Evolutionary conservation across 129 eudicot species (phyloP).

Genomic region (Chrysanthemum makinoi): DNA sequence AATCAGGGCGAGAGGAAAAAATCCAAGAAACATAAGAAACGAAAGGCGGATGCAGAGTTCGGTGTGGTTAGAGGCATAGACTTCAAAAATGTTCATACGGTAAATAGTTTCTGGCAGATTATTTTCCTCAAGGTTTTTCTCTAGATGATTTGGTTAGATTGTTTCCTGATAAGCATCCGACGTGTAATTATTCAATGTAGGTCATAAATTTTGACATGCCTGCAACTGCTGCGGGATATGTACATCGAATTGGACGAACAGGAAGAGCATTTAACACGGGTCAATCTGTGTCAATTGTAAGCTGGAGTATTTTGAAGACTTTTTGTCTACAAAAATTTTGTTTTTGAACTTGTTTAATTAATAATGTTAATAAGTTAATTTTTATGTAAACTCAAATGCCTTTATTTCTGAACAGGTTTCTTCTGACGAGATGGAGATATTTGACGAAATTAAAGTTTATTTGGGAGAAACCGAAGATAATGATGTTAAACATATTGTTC

Average conservation of each 20-base stretch:
- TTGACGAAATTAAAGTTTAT: conserved; percentile 70
- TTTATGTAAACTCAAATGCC: neutral
- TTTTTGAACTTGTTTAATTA: neutral
- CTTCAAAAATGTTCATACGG: conserved; percentile 95
- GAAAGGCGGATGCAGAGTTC: conserved; percentile 71
- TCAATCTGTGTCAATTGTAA: conserved; percentile 90
- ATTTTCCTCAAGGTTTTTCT: neutral
- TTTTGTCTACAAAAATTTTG: neutral
- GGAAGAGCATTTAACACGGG: conserved; percentile 94
- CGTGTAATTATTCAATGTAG: conserved; percentile 31
- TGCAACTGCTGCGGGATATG: conserved; percentile 72
- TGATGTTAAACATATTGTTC: conserved; percentile 53
- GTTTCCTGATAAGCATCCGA: neutral
- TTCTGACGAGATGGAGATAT: conserved; percentile 69
- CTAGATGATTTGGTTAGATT: neutral
- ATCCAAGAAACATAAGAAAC: conserved; percentile 56
- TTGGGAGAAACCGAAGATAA: conserved; percentile 57
- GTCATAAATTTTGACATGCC: conserved; percentile 98
- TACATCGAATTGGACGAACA: conserved; percentile 97
- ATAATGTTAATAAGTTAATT: neutral
- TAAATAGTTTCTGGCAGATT: conserved; percentile 29
- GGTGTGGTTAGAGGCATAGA: conserved; percentile 98
- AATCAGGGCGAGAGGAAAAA: conserved; percentile 44
- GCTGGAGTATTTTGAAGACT: conserved; percentile 23
- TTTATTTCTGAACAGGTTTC: conserved; percentile 56